These are phyloP conservation scores for Pisolithus microcarpus DNA, from an alignment of 768 basidiomycete genomes.

Conservation along the genomic window DNA sequence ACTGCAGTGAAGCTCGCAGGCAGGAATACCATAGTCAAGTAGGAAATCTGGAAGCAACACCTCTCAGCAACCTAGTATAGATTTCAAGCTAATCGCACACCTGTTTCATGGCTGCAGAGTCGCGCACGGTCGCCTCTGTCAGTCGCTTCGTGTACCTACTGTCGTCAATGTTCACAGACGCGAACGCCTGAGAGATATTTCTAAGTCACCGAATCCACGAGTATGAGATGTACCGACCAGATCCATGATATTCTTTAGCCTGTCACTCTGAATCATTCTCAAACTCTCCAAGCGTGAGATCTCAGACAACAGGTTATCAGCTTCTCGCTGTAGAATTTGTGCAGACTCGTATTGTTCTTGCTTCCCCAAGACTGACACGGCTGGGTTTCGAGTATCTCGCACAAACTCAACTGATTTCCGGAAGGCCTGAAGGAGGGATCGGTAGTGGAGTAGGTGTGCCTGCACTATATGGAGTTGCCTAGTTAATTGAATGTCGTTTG, in stretches of 20 bases:
- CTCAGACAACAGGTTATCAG: constrained; percentile 39
- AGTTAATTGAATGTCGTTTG: constrained; percentile 38
- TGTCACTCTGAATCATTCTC: constrained; percentile 22
- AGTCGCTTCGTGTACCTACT: constrained; percentile 45
- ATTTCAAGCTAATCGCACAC: constrained; percentile 5
- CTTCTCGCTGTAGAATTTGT: constrained; percentile 39
- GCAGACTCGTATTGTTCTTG: constrained; percentile 16
- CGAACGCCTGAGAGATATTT: constrained; percentile 40
- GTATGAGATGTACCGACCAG: constrained; percentile 14
- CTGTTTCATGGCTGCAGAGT: constrained; percentile 36
- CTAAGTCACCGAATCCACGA: background rate
- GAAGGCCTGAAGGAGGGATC: constrained; percentile 47
- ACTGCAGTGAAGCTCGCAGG: constrained; percentile 43
- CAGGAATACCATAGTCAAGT: constrained; percentile 56
- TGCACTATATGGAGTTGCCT: constrained; percentile 49
- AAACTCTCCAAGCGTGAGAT: constrained; percentile 40
- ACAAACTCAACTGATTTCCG: constrained; percentile 46
- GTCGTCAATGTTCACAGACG: constrained; percentile 51
- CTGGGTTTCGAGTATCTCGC: constrained; percentile 41
- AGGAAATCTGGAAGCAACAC: constrained; percentile 27
- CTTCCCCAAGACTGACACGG: constrained; percentile 27
- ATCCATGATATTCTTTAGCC: constrained; percentile 29
- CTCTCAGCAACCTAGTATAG: constrained; percentile 19
- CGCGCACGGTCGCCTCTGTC: constrained; percentile 38
- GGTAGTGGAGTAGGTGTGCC: constrained; percentile 53